Base-by-base conservation (phyloP, 768 basidiomycete species). In the Leucocoprinus leucothites region DNA sequence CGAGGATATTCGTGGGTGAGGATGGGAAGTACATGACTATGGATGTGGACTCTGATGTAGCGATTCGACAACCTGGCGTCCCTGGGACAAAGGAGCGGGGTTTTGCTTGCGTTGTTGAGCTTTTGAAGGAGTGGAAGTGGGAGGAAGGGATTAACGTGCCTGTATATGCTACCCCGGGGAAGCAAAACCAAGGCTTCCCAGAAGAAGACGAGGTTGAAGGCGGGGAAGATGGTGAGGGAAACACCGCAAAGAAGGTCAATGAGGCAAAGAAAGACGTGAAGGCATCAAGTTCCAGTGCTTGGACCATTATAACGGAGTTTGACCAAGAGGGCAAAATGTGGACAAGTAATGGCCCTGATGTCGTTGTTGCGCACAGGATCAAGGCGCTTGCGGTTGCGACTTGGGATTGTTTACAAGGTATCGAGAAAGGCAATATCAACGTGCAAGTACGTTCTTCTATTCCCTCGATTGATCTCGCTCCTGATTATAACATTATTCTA, bases 91-190 rank as follows among this genome's bases (percentile, higher is more conserved):
- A 90, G 60, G 87, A 90, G 64, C 79, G 86, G 14, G 91, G 88
- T 1, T 92, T 99, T 65, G 81, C 89, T 1, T 67, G 78, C 2
- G 85, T 90, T 1, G 71, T 99, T 3, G 76, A 80, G 40, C 80
- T 90, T 54, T 68, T 99, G 56, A 84, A 79, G 58, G 81, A 84
- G 18, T 98, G 96, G 97, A 81, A 81, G 54, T 96, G 93, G 87
- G 81, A 84, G 52, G 76, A 82, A 18, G 85, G 84, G 1, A 46
- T 95, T 21, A 79, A 82, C 53, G 85, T 98, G 2, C 88, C 92
- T 1, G 64, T 98, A 40, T 91, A 89, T 59, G 78, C 73, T 28
- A 44, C 44, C 16, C 24, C 35, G 31, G n/a, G 19, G 21, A 24
- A 9, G 19, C 26, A 26, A 31, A 42, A 34, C 1, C 38, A 43